phyloP scores from a whole-genome alignment of 2,329 filamentous ascomycete genomes.

The Kalmusia sp. region DNA sequence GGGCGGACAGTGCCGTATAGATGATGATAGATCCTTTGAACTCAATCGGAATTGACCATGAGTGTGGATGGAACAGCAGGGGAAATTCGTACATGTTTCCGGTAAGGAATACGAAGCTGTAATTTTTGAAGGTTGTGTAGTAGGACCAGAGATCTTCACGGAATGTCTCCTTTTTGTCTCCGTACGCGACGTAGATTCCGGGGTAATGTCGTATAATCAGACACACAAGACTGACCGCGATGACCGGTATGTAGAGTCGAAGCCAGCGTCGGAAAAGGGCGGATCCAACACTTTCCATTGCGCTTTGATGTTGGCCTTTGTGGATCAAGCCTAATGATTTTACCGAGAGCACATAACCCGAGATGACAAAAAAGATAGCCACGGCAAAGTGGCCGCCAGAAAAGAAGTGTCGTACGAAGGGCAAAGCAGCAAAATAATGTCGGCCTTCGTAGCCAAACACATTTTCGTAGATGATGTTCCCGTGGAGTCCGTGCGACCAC shows the following conservation, averaged over 20 bases:
- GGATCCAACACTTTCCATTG: conserved; percentile 55
- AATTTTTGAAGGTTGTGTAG: conserved; percentile 63
- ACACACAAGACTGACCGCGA: conserved; percentile 62
- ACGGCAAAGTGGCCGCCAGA: conserved; percentile 60
- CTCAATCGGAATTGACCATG: conserved; percentile 48
- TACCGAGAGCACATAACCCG: conserved; percentile 59
- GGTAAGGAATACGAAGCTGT: conserved; percentile 69
- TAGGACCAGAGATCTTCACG: conserved; percentile 36
- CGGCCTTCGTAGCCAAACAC: conserved; percentile 37
- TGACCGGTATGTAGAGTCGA: conserved; percentile 59
- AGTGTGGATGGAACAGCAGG: conserved; percentile 41
- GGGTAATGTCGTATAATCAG: conserved; percentile 59
- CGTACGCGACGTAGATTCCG: conserved; percentile 49
- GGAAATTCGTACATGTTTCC: conserved; percentile 65
- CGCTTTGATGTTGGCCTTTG: conserved; percentile 45
- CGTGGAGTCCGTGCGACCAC: conserved; percentile 57
- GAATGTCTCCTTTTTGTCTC: conserved; percentile 57
- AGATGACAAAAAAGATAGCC: conserved; percentile 60
- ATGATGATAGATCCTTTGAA: conserved; percentile 67
- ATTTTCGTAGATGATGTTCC: conserved; percentile 52
- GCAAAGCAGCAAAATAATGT: conserved; percentile 48
- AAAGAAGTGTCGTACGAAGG: conserved; percentile 57
- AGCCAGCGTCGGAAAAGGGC: conserved; percentile 60
- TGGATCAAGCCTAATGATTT: conserved; percentile 55
- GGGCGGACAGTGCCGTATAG: conserved; percentile 64